Base-by-base conservation (phyloP, 1,284 basidiomycete species). In the Apiotrichum porosum region DNA sequence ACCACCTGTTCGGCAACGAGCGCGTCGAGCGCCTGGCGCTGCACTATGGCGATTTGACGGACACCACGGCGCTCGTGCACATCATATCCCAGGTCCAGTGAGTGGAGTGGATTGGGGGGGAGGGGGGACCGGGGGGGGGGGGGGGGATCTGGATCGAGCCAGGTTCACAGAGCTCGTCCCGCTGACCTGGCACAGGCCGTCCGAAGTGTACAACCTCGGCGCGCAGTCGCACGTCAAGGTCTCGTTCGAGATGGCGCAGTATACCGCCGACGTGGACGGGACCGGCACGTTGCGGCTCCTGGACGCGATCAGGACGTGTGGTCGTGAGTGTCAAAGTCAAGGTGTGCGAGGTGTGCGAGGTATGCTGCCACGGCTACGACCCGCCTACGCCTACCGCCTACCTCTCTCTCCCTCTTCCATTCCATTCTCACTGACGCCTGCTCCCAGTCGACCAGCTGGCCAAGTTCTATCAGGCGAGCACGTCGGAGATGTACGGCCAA, bases 201-300 rank as follows among this genome's bases (percentile, higher is more conserved):
- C 88, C 19, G 90, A 94, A 73, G 84, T 94, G 49, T 94, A 93
- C 80, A 94, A 94, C 72, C 83, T 94, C 39, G 90, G 88, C 39
- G 91, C 91, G n/a, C 90, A 94, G 71, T 90, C 86, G 42, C 90
- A 94, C 75, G 90, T 94, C 77, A 94, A 94, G 72, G 90, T 94
- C 57, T 93, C 89, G 24, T 94, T 94, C 72, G 90, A 93, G 74
- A 92, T 94, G 88, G 88, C 90, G 31, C 90, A 94, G 75, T 94
- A 94, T 75, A 94, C 91, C 68, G 88, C 86, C 49, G 88, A 94
- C 64, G 89, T 94, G 44, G 91, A 94, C 63, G 91, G 83, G 10
- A 78, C 93, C 30, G 90, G 90, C 46, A 94, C 90, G 1, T 81
- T 94, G 38, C 86, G 90, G 60, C 80, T 94, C 49, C 83, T 94